Evolutionary conservation across 495 filamentous ascomycete genomes (phyloP).

Genomic region (Pseudevernia furfuracea): DNA sequence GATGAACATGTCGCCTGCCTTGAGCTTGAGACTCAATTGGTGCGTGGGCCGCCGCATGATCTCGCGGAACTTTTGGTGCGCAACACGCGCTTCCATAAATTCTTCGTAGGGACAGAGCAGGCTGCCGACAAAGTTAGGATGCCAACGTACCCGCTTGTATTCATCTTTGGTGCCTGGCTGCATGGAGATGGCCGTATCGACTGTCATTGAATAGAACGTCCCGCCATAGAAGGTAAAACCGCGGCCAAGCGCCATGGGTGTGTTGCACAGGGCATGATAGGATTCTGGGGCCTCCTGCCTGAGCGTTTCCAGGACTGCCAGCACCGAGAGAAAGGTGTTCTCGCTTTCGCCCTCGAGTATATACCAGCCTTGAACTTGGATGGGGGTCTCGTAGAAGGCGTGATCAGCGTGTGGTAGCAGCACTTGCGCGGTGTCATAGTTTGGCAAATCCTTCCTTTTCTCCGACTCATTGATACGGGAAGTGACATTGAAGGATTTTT

Average conservation of each 20-base stretch:
- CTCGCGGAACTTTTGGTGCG: conserved; percentile 6
- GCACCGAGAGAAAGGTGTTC: conserved; percentile 1
- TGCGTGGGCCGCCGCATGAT: conserved; percentile 6
- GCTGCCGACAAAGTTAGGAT: neutral
- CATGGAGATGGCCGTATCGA: conserved; percentile 5
- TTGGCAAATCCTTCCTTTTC: too few relatives aligned
- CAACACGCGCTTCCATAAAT: neutral
- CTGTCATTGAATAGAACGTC: neutral
- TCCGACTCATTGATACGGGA: too few relatives aligned
- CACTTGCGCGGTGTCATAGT: conserved; percentile 6
- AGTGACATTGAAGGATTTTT: conserved; percentile 11
- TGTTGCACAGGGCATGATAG: neutral
- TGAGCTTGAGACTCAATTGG: neutral
- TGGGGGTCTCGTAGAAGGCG: conserved; percentile 7
- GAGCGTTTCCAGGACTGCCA: conserved; percentile 2
- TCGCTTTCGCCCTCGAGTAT: conserved; percentile 4
- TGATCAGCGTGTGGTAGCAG: conserved; percentile 12
- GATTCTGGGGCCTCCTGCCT: too few relatives aligned
- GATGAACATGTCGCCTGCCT: conserved; percentile 3
- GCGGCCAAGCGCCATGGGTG: conserved; percentile 8
- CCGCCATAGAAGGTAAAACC: conserved; percentile 3
- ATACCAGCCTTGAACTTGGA: conserved; percentile 14
- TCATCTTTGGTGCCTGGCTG: neutral
- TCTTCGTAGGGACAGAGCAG: neutral
- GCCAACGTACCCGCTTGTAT: conserved; percentile 7